Conservation (phyloP, 106 monocot genomes). For the Allium fistulosum region DNA sequence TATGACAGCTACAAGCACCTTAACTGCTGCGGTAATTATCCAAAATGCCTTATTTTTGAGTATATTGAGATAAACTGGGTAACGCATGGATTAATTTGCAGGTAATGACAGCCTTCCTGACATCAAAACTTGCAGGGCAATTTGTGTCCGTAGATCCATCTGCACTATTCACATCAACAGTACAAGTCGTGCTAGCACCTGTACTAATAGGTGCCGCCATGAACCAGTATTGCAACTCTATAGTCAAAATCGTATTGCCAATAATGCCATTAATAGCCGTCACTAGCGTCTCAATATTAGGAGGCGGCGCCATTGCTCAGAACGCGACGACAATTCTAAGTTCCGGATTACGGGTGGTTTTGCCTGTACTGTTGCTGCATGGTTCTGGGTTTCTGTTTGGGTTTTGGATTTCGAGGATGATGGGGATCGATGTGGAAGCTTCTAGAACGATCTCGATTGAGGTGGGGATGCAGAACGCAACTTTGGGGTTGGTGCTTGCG, state of each 20-base stretch:
- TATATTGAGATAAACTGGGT: too few relatives aligned
- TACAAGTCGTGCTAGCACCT: constrained; percentile 83
- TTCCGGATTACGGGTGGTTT: constrained; percentile 59
- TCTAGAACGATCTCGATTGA: constrained; percentile 73
- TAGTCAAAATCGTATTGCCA: constrained; percentile 59
- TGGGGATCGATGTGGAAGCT: constrained; percentile 51
- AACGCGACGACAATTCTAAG: constrained; percentile 62
- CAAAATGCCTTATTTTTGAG: too few relatives aligned
- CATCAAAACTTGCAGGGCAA: constrained; percentile 91
- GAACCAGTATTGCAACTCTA: constrained; percentile 56
- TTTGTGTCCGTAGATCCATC: constrained; percentile 83
- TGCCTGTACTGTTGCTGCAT: constrained; percentile 44
- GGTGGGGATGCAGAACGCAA: constrained; percentile 91
- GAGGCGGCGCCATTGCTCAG: constrained; percentile 77
- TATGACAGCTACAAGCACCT: constrained; percentile 92
- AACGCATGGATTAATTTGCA: constrained; percentile 7
- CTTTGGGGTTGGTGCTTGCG: constrained; percentile 72
- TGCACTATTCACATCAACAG: constrained; percentile 75
- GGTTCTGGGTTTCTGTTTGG: constrained; percentile 60
- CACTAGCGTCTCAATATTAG: constrained; percentile 57
- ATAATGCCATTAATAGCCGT: constrained; percentile 78
- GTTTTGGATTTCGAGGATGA: constrained; percentile 34
- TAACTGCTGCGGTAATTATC: constrained; percentile 59
- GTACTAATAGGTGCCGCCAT: constrained; percentile 55
- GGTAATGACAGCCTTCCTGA: constrained; percentile 83